phyloP scores from a whole-genome alignment of 345 rosid genomes.

The Aethionema arabicum region DNA sequence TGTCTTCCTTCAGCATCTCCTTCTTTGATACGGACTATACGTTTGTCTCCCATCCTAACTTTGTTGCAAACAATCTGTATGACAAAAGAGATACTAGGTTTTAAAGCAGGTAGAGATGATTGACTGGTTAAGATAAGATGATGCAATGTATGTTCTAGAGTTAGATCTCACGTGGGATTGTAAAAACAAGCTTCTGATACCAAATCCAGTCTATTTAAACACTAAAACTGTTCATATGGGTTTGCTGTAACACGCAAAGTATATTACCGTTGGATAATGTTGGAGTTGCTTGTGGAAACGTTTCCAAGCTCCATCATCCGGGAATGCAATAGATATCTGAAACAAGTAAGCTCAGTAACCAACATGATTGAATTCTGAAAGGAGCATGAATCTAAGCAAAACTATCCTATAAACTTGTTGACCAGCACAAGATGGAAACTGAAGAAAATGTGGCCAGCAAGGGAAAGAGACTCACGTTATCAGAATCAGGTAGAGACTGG shows the following conservation, averaged over 20 bases:
- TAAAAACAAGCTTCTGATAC: conserved; percentile 1
- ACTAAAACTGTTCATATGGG: background rate
- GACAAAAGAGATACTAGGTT: background rate
- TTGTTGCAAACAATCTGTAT: conserved; percentile 89
- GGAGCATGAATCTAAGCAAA: background rate
- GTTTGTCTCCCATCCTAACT: conserved; percentile 83
- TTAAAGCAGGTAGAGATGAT: background rate
- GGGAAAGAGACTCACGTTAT: conserved; percentile 51
- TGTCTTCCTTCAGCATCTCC: conserved; percentile 87
- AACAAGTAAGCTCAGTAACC: conserved; percentile 22
- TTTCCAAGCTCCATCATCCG: conserved; percentile 99
- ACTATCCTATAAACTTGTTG: background rate
- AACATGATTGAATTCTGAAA: background rate
- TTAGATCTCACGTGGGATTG: background rate
- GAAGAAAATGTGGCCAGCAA: conserved; percentile 22
- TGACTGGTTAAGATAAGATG: background rate
- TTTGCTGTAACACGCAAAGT: conserved; percentile 3
- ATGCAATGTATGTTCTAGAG: conserved; percentile 4
- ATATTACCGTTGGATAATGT: conserved; percentile 82
- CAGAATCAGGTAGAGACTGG: conserved; percentile 84
- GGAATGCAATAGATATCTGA: conserved; percentile 97
- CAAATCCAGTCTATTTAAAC: background rate
- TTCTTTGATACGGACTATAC: conserved; percentile 89
- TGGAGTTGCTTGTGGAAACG: conserved; percentile 95
- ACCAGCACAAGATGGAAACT: background rate